Evolutionary conservation across 2,329 filamentous ascomycete genomes (phyloP), one percentile per base, ranked within the genome.

Genomic region (Apiospora saccharicola): DNA sequence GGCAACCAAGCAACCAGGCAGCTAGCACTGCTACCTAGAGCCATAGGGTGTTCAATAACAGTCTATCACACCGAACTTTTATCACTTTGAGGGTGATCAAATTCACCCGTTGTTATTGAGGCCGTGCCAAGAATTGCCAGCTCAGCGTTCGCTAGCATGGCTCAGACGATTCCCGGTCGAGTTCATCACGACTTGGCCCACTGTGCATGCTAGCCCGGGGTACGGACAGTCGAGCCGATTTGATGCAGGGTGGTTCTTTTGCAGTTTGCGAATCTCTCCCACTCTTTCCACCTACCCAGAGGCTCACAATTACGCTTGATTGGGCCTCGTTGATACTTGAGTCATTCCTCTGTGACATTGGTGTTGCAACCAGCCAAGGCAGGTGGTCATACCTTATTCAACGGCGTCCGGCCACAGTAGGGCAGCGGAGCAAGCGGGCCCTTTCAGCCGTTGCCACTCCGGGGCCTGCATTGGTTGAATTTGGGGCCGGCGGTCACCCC

Each of bases 1-100:
- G 57, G 57, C 57, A 64, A n/a, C 57, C 30, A 64, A 34, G 57
- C 57, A 64, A 64, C 34, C 8, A 34, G 30, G 37, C 37, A 41
- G 37, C 37, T 5, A 41, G 37, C 37, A 41, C 30, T 64, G 57
- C 57, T 41, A 64, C 57, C 57, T 64, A 41, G 22, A 64, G 30
- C 22, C 22, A 24, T n/a, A 19, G 10, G 12, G 19, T 41, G 34
- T 24, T 24, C 5, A 22, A 64, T 41, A 4, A 34, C 57, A 19
- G 34, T 6, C 34, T 41, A 1, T 41, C 57, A 41, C 57, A 64
- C 57, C 57, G 57, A 64, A 49, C 46, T n/a, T 22, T 41, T 37
- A 8, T 41, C n/a, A 19, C 10, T 64, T 64, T 4, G 57, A 41
- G 14, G 1, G 2, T 64, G 30, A 64, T 64, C 57, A 37, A 22